These are phyloP conservation scores for Daldinia sp. DNA, from an alignment of 2,329 filamentous ascomycete genomes.

Conservation along the genomic window DNA sequence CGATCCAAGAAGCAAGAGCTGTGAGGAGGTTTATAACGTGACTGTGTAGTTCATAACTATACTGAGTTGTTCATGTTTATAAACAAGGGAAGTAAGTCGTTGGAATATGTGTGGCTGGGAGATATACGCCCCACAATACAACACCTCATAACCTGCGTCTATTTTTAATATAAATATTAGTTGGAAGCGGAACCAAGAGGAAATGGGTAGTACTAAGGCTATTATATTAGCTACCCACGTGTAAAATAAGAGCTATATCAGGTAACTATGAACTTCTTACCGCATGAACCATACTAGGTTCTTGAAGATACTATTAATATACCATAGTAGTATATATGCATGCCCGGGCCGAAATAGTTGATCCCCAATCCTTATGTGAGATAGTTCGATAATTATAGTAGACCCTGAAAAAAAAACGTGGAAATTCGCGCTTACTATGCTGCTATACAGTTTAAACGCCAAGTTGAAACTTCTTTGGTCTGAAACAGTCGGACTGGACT, in stretches of 20 bases:
- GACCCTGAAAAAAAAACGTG: constrained; percentile 3
- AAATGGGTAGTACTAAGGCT: no score
- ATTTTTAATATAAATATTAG: no score
- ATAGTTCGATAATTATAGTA: neutral
- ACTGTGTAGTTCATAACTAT: neutral
- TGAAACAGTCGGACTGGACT: neutral
- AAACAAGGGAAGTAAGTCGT: no score
- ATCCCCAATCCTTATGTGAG: constrained; percentile 1
- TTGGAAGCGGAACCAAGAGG: no score
- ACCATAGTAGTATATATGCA: neutral
- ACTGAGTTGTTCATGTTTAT: neutral
- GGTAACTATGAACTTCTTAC: neutral
- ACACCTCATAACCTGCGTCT: no score
- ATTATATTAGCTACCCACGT: no score
- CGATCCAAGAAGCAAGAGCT: no score
- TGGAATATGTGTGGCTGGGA: no score
- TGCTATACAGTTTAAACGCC: neutral
- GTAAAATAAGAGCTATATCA: neutral
- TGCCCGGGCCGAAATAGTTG: no score
- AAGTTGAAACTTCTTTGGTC: neutral
- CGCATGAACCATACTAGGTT: neutral
- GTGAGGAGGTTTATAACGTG: neutral
- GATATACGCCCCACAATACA: no score
- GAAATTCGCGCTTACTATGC: neutral
- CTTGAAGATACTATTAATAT: neutral